Evolutionary conservation across 331 rosid genomes (phyloP).

Genomic region (Malus hybrid): DNA sequence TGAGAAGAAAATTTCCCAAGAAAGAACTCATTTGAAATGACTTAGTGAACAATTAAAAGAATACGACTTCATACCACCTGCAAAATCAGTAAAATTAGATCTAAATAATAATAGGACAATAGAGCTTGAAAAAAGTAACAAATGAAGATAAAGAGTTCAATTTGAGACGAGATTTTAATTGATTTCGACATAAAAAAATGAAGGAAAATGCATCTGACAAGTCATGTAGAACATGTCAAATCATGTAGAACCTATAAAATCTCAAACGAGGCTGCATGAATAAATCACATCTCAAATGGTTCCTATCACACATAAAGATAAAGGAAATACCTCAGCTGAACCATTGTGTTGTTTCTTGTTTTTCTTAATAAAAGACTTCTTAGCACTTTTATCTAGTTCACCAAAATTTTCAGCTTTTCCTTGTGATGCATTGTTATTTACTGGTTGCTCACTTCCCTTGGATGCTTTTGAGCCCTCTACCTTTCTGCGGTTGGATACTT

Average conservation of each 20-base stretch:
- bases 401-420: constrained; percentile 20
- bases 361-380: constrained; percentile 35
- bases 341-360: constrained; percentile 44
- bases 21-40: not conserved
- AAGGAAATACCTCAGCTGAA: constrained; percentile 57
- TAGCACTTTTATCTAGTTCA: constrained; percentile 26
- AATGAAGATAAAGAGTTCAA: not conserved
- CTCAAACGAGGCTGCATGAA: not conserved
- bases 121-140: not conserved
- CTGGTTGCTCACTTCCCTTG: constrained; percentile 21
- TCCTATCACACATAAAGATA: not conserved
- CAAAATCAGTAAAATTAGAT: no score
- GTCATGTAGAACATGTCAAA: not conserved
- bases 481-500: constrained; percentile 56
- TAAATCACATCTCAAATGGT: not conserved
- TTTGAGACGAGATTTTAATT: no score
- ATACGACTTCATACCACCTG: not conserved
- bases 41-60: not conserved
- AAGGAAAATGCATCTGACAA: not conserved
- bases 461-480: constrained; percentile 26
- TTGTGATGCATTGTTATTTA: constrained; percentile 9
- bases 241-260: not conserved
- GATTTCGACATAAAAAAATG: not conserved
- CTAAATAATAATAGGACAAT: not conserved
- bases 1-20: not conserved